These are phyloP conservation scores for Cenchrus purpureus DNA, from an alignment of 176 grass and related monocot species.

Conservation along the genomic window DNA sequence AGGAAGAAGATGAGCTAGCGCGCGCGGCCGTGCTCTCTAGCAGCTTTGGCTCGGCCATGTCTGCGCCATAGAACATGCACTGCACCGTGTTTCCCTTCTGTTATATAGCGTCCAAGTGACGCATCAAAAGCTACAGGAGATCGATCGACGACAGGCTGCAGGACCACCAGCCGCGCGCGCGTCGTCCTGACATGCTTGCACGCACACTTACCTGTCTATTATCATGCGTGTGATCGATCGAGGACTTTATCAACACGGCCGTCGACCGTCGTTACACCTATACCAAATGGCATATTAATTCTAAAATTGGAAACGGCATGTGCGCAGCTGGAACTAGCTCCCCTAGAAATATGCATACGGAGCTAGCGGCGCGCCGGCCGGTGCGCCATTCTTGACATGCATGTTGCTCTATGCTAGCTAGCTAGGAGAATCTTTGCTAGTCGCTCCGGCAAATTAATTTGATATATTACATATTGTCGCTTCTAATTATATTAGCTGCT, in stretches of 20 bases:
- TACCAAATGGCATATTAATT: too few relatives aligned
- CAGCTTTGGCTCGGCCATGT: not conserved
- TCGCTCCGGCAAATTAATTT: not conserved
- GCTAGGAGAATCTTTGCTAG: not conserved
- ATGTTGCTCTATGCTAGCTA: not conserved
- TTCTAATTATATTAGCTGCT: too few relatives aligned
- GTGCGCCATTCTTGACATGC: not conserved
- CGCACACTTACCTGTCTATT: too few relatives aligned
- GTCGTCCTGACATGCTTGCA: not conserved
- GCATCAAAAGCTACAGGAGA: not conserved
- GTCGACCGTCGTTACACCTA: too few relatives aligned
- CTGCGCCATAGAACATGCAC: not conserved
- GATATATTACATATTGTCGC: not conserved
- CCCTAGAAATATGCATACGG: too few relatives aligned
- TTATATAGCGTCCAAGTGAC: not conserved
- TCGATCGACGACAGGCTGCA: not conserved
- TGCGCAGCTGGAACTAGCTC: not conserved
- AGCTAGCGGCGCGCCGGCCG: too few relatives aligned
- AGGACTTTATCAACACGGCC: too few relatives aligned
- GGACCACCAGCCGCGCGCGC: not conserved
- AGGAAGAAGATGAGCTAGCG: slow-evolving; percentile 6
- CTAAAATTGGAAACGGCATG: not conserved
- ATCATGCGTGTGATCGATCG: too few relatives aligned
- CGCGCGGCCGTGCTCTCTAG: not conserved
- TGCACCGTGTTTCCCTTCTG: not conserved